Percentiles rank a stretch among this genome's conserved stretches.
Evolutionary conservation across 1,139 yeast genomes (phyloP).

Genomic region (Diutina pseudorugosa): DNA sequence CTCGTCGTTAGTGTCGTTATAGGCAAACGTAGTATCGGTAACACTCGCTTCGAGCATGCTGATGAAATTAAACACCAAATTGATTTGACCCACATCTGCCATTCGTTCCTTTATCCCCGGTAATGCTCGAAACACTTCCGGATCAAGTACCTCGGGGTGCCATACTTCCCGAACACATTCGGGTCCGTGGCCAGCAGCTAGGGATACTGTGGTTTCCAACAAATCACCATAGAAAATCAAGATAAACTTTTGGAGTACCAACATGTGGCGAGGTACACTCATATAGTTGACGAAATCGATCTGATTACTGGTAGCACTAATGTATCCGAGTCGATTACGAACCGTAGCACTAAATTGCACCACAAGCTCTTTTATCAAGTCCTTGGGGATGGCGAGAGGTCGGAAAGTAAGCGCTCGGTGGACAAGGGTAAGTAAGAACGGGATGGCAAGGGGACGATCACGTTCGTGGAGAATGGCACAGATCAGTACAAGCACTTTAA

Average conservation of each 20-base stretch:
- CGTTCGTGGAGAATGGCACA: too few relatives aligned
- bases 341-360: constrained; percentile 15
- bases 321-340: too few relatives aligned
- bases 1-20: constrained; percentile 9
- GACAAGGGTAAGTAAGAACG: constrained; percentile 42
- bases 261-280: neutral
- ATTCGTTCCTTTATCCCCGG: constrained; percentile 31
- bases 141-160: constrained; percentile 13
- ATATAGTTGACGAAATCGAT: neutral
- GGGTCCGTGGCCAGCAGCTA: constrained; percentile 16
- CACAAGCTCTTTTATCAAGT: constrained; percentile 15
- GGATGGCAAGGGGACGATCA: constrained; percentile 20
- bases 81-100: constrained; percentile 25
- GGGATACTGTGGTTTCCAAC: constrained; percentile 27
- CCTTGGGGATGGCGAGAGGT: constrained; percentile 38
- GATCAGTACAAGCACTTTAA: constrained; percentile 18
- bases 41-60: constrained; percentile 31
- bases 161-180: constrained; percentile 15
- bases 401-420: constrained; percentile 42
- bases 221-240: constrained; percentile 41
- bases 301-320: neutral
- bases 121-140: constrained; percentile 16
- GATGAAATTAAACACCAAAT: constrained; percentile 18
- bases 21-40: constrained; percentile 19
- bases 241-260: constrained; percentile 34